Percentiles rank a stretch among this genome's conserved stretches.
phyloP scores from a whole-genome alignment of 768 basidiomycete species.

The Rhodocollybia butyracea region DNA sequence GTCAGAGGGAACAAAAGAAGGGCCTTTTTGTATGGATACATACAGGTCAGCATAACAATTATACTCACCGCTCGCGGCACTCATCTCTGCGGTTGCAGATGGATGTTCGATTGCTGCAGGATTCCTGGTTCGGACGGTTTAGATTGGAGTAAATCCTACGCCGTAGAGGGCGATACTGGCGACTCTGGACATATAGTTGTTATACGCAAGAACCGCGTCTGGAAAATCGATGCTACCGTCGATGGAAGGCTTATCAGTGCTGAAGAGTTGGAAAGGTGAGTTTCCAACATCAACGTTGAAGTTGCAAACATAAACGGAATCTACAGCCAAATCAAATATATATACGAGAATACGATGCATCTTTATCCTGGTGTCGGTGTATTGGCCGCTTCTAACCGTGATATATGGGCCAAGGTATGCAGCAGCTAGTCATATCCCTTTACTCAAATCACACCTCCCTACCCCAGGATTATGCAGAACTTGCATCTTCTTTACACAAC shows the following conservation, averaged over 20 bases:
- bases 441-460: not conserved
- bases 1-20: conserved; percentile 66
- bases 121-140: conserved; percentile 69
- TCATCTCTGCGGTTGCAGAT: conserved; percentile 37
- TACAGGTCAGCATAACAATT: conserved; percentile 50
- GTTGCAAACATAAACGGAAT: no score
- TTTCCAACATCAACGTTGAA: not conserved
- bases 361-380: conserved; percentile 76
- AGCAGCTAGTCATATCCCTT: not conserved
- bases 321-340: conserved; percentile 64
- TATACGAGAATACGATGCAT: conserved; percentile 60
- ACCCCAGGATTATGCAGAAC: conserved; percentile 51
- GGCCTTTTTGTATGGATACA: conserved; percentile 82
- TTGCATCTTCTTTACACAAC: conserved; percentile 62
- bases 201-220: conserved; percentile 80
- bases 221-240: conserved; percentile 67
- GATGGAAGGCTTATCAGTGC: conserved; percentile 61
- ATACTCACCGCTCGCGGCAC: not conserved
- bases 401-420: conserved; percentile 82
- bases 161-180: conserved; percentile 51
- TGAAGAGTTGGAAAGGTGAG: conserved; percentile 61
- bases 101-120: conserved; percentile 93
- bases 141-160: conserved; percentile 76
- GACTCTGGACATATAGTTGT: conserved; percentile 80
- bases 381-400: conserved; percentile 75